Conservation (phyloP, 1,284 basidiomycete genomes). For the Boletus mariae region DNA sequence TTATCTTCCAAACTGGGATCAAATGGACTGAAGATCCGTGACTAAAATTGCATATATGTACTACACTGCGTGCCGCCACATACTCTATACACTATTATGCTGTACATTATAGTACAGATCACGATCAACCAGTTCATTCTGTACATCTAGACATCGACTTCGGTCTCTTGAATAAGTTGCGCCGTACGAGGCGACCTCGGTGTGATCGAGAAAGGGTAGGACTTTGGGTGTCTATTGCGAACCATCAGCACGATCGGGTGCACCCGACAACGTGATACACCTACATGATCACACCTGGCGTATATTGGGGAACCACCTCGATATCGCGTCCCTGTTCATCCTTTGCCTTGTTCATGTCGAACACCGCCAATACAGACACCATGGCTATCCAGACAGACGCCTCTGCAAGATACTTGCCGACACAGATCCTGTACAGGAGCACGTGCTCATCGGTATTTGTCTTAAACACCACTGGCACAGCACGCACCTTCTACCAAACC, state of each 20-base stretch:
- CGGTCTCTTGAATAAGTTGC: slow-evolving; percentile 14
- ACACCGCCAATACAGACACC: slow-evolving; percentile 39
- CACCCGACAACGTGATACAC: neutral
- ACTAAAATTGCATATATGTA: neutral
- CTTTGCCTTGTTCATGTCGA: slow-evolving; percentile 35
- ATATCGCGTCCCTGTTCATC: slow-evolving; percentile 31
- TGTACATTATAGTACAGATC: neutral
- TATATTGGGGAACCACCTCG: slow-evolving; percentile 42
- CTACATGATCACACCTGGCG: slow-evolving; percentile 52
- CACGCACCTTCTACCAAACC: slow-evolving; percentile 39
- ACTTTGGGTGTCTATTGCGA: slow-evolving; percentile 13
- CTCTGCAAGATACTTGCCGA: slow-evolving; percentile 42
- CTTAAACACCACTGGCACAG: neutral
- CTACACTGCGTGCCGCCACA: slow-evolving; percentile 1
- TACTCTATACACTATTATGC: neutral
- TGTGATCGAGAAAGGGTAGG: slow-evolving; percentile 27
- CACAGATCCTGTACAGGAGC: slow-evolving; percentile 37
- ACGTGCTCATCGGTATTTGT: neutral
- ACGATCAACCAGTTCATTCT: neutral
- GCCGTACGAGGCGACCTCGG: slow-evolving; percentile 23
- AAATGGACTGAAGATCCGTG: neutral
- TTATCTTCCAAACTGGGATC: slow-evolving; percentile 12
- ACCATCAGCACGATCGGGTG: neutral
- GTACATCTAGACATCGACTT: slow-evolving; percentile 2
- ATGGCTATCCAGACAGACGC: slow-evolving; percentile 44